Percentiles rank a stretch among this genome's conserved stretches.
Evolutionary conservation across 306 rosid genomes (phyloP).

Genomic region (Cucurbita argyrosperma): DNA sequence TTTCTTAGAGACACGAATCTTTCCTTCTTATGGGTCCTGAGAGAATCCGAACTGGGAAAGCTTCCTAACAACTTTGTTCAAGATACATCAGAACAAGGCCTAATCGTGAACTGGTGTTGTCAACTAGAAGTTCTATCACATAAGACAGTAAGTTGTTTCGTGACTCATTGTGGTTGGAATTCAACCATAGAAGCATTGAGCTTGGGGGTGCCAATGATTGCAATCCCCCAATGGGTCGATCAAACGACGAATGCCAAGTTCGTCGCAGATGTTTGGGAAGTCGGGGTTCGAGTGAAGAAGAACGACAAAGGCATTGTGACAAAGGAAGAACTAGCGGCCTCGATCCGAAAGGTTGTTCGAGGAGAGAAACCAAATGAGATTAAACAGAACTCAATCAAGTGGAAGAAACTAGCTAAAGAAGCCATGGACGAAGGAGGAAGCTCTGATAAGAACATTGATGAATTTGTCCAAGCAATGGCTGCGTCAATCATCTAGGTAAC

Average conservation of each 20-base stretch:
- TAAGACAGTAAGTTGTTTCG: not conserved
- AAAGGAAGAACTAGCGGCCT: not conserved
- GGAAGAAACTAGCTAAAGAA: not conserved
- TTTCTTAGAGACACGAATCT: not conserved
- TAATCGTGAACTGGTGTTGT: conserved; percentile 9
- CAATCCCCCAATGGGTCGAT: not conserved
- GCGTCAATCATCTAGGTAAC: not conserved
- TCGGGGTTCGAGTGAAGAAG: not conserved
- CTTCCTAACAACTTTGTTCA: conserved; percentile 10
- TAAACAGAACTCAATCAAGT: not conserved
- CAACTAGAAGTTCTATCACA: not conserved
- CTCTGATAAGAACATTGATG: conserved; percentile 4
- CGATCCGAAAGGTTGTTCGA: not conserved
- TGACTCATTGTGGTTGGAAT: conserved; percentile 11
- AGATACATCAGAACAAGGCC: conserved; percentile 1
- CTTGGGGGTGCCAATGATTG: conserved; percentile 5
- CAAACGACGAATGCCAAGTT: conserved; percentile 5
- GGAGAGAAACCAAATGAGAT: not conserved
- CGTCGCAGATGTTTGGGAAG: not conserved
- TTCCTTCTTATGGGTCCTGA: conserved; percentile 12
- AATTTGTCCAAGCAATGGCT: not conserved
- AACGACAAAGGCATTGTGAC: not conserved
- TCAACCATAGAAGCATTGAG: not conserved
- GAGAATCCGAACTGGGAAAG: conserved; percentile 4
- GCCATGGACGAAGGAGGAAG: conserved; percentile 2